Conservation (phyloP, 768 basidiomycete genomes). For the Polyporus arcularius region DNA sequence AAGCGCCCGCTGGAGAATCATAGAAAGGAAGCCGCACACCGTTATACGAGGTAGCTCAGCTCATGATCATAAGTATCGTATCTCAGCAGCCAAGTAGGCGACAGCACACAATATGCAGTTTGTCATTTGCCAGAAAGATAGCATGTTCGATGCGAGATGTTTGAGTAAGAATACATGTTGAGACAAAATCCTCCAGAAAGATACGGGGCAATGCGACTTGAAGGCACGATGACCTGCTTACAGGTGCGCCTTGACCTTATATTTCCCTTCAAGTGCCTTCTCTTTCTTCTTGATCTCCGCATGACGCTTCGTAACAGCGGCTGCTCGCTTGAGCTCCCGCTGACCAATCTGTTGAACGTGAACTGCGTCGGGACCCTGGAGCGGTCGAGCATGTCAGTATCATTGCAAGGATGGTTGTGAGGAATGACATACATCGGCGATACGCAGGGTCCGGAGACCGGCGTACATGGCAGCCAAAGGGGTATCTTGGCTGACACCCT, state of each 20-base stretch:
- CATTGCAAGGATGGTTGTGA: not conserved
- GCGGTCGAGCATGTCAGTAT: slow-evolving; percentile 2
- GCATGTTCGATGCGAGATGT: too few species aligned
- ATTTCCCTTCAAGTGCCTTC: slow-evolving; percentile 56
- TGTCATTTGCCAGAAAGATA: not conserved
- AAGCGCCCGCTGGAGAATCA: not conserved
- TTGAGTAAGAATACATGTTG: not conserved
- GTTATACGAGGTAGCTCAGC: too few species aligned
- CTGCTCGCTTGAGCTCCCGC: slow-evolving; percentile 80
- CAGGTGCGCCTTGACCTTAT: slow-evolving; percentile 60
- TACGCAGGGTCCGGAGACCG: slow-evolving; percentile 79
- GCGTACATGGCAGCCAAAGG: slow-evolving; percentile 79
- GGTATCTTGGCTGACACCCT: slow-evolving; percentile 90
- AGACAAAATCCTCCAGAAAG: not conserved
- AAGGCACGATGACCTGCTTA: slow-evolving; percentile 27
- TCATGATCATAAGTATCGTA: not conserved
- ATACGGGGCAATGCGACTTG: not conserved
- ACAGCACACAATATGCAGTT: not conserved
- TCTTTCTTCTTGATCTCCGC: slow-evolving; percentile 63
- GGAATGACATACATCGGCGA: slow-evolving; percentile 69
- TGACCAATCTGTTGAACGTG: slow-evolving; percentile 96
- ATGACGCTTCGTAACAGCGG: slow-evolving; percentile 54
- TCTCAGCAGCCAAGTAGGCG: not conserved
- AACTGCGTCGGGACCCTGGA: slow-evolving; percentile 81
- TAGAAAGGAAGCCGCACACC: not conserved